Percentiles rank a stretch among this genome's conserved stretches.
Evolutionary conservation across 257 asterid species (phyloP).

Genomic region (Solanum habrochaites): DNA sequence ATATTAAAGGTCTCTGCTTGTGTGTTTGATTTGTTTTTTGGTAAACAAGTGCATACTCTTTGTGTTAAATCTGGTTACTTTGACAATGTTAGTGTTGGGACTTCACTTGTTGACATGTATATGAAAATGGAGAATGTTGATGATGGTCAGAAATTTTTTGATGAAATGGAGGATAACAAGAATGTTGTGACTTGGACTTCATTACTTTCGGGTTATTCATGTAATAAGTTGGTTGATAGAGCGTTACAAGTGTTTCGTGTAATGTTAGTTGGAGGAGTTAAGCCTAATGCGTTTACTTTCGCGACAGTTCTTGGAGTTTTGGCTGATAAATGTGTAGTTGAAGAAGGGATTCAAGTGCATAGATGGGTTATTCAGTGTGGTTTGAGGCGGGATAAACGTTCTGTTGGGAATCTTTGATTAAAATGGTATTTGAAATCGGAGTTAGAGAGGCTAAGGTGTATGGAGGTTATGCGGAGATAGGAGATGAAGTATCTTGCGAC

Average conservation of each 20-base stretch:
- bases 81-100: constrained; percentile 70
- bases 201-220: constrained; percentile 54
- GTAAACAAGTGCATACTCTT: constrained; percentile 63
- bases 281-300: constrained; percentile 70
- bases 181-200: constrained; percentile 94
- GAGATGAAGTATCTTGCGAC: constrained; percentile 82
- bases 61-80: constrained; percentile 58
- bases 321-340: constrained; percentile 39
- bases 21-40: constrained; percentile 25
- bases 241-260: constrained; percentile 30
- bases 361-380: constrained; percentile 56
- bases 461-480: constrained; percentile 33
- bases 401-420: constrained; percentile 73
- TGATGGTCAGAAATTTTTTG: constrained; percentile 53
- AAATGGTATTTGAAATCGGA: constrained; percentile 65
- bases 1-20: constrained; percentile 56
- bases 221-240: constrained; percentile 26
- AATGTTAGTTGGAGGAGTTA: constrained; percentile 50
- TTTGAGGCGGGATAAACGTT: constrained; percentile 31
- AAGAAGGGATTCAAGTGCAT: constrained; percentile 60
- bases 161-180: constrained; percentile 47
- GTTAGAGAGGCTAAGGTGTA: constrained; percentile 49
- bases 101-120: constrained; percentile 77
- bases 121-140: constrained; percentile 40
- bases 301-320: constrained; percentile 73